phyloP scores from a whole-genome alignment of 495 filamentous ascomycete genomes.

The Penicillium tannophilum region DNA sequence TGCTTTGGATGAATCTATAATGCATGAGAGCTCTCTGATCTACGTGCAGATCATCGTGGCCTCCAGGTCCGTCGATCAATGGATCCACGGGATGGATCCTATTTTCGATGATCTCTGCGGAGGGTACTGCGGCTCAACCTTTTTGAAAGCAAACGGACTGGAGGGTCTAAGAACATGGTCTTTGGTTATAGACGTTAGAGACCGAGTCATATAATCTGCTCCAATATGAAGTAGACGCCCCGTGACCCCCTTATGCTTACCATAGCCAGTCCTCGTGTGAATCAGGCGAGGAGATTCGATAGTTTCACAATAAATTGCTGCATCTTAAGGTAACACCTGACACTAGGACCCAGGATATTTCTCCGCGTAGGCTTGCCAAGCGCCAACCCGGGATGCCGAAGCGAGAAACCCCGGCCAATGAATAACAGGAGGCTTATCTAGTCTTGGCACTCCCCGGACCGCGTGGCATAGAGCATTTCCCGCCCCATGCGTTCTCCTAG shows the following conservation, averaged over 20 bases:
- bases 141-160: neutral
- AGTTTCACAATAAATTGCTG: neutral
- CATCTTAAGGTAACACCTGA: neutral
- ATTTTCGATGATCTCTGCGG: neutral
- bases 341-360: neutral
- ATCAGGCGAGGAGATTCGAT: neutral
- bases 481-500: conserved; percentile 21
- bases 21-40: neutral
- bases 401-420: conserved; percentile 26
- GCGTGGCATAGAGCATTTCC: conserved; percentile 13
- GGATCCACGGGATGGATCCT: neutral
- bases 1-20: neutral
- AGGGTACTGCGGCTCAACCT: neutral
- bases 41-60: neutral
- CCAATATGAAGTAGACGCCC: too few relatives aligned
- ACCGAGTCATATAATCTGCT: too few relatives aligned
- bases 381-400: conserved; percentile 31
- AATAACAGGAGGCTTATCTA: conserved; percentile 31
- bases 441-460: conserved; percentile 17
- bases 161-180: too few relatives aligned
- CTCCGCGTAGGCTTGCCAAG: conserved; percentile 3
- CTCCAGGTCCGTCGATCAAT: neutral
- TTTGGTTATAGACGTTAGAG: too few relatives aligned
- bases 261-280: too few relatives aligned
- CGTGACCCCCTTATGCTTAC: too few relatives aligned